Conservation (phyloP, 805 yeast species). For the Ogataea pignaliae region DNA sequence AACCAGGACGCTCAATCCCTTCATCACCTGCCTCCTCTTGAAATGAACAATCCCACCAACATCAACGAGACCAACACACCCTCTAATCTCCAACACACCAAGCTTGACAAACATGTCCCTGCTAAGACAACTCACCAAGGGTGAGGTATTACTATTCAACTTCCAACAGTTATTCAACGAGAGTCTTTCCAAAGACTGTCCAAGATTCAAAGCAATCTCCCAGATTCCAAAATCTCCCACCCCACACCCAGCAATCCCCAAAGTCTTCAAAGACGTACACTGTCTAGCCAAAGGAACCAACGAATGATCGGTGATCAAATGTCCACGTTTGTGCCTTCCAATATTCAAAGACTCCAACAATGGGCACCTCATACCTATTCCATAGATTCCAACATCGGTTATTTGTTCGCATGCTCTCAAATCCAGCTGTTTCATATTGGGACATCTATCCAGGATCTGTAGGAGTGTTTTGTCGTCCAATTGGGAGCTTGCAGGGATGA, state of each 20-base stretch:
- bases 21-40: slow-evolving; percentile 44
- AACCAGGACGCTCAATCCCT: slow-evolving; percentile 51
- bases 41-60: slow-evolving; percentile 64
- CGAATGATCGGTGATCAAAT: slow-evolving; percentile 66
- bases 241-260: slow-evolving; percentile 87
- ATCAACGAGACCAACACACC: slow-evolving; percentile 51
- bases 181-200: slow-evolving; percentile 50
- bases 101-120: slow-evolving; percentile 51
- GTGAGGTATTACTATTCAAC: slow-evolving; percentile 18
- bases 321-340: slow-evolving; percentile 72
- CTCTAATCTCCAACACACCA: slow-evolving; percentile 73
- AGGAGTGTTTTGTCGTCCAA: slow-evolving; percentile 58
- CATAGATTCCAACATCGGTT: slow-evolving; percentile 69
- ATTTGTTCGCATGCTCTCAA: slow-evolving; percentile 79
- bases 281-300: slow-evolving; percentile 52
- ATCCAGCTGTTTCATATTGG: slow-evolving; percentile 61
- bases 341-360: slow-evolving; percentile 60
- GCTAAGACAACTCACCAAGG: slow-evolving; percentile 31
- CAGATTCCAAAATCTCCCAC: slow-evolving; percentile 74
- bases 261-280: slow-evolving; percentile 52
- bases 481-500: slow-evolving; percentile 66
- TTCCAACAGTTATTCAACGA: slow-evolving; percentile 69
- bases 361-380: slow-evolving; percentile 59
- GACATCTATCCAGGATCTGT: slow-evolving; percentile 49
- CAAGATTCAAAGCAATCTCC: slow-evolving; percentile 61